Conservation (phyloP, 2,329 filamentous ascomycete genomes). For the Epicoccum nigrum region DNA sequence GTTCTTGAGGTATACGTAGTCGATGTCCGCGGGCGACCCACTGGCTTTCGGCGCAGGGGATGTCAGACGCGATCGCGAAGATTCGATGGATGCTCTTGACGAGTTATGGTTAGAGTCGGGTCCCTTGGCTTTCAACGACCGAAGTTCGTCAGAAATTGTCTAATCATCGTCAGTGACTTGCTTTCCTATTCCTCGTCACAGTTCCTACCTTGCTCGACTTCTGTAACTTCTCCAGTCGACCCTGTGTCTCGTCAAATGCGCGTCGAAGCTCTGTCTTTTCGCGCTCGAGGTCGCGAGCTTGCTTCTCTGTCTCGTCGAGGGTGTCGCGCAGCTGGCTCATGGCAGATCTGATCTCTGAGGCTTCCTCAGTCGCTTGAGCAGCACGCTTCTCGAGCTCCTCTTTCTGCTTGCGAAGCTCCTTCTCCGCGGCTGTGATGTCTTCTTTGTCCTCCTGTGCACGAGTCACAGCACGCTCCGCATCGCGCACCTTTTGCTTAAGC, state of each 20-base stretch:
- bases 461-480: slow-evolving; percentile 79
- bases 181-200: neutral
- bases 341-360: slow-evolving; percentile 74
- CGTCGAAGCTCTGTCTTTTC: slow-evolving; percentile 77
- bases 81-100: slow-evolving; percentile 65
- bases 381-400: slow-evolving; percentile 77
- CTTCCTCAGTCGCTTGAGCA: slow-evolving; percentile 72
- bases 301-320: slow-evolving; percentile 85
- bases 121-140: slow-evolving; percentile 52
- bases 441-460: slow-evolving; percentile 75
- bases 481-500: slow-evolving; percentile 75
- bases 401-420: slow-evolving; percentile 73
- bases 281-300: slow-evolving; percentile 81
- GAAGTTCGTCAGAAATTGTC: slow-evolving; percentile 64
- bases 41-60: slow-evolving; percentile 55
- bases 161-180: slow-evolving; percentile 31
- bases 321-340: slow-evolving; percentile 79
- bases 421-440: slow-evolving; percentile 74
- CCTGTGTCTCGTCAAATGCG: slow-evolving; percentile 77
- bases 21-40: slow-evolving; percentile 48
- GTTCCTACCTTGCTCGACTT: slow-evolving; percentile 64
- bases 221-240: slow-evolving; percentile 78
- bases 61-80: slow-evolving; percentile 52
- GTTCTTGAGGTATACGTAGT: slow-evolving; percentile 78
- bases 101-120: slow-evolving; percentile 57